A percentile compares a stretch with the other conserved stretches of the same genome.
phyloP scores from a whole-genome alignment of 495 filamentous ascomycete species.

The Daldinia loculata region DNA sequence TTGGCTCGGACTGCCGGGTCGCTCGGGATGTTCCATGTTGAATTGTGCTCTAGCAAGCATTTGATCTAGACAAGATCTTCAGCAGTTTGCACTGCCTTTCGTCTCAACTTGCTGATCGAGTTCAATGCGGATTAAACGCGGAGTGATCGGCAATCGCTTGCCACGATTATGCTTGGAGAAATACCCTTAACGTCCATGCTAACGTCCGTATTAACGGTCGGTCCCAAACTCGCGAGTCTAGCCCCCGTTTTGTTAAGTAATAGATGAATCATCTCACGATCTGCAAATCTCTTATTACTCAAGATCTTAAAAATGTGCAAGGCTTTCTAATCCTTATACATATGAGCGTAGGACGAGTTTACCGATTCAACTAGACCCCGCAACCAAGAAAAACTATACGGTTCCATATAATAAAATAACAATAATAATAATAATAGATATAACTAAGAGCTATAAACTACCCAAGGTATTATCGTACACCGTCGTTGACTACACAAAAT shows the following conservation, averaged over 20 bases:
- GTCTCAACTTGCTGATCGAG: neutral
- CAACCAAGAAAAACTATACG: neutral
- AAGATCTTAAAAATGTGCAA: conserved; percentile 3
- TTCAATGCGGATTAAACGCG: conserved; percentile 16
- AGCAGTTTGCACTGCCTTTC: conserved; percentile 4
- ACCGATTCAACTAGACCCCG: neutral
- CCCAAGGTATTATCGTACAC: neutral
- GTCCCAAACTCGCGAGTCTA: conserved; percentile 18
- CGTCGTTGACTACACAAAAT: neutral
- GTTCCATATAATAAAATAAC: neutral
- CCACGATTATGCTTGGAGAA: conserved; percentile 7
- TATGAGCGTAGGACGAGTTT: neutral
- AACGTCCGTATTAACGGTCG: neutral
- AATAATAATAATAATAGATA: neutral
- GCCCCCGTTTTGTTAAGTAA: neutral
- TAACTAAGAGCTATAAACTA: neutral
- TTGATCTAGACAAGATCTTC: conserved; percentile 22
- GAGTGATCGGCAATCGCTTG: conserved; percentile 5
- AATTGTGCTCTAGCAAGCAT: conserved; percentile 4
- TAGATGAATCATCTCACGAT: conserved; percentile 10
- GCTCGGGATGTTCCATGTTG: conserved; percentile 7
- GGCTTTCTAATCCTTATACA: neutral
- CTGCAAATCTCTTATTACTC: neutral
- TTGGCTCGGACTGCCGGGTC: neutral
- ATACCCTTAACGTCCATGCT: neutral